A percentile compares a stretch with the other conserved stretches of the same genome.
Evolutionary conservation across 768 basidiomycete species (phyloP).

Genomic region (Russula griseocarnosa): DNA sequence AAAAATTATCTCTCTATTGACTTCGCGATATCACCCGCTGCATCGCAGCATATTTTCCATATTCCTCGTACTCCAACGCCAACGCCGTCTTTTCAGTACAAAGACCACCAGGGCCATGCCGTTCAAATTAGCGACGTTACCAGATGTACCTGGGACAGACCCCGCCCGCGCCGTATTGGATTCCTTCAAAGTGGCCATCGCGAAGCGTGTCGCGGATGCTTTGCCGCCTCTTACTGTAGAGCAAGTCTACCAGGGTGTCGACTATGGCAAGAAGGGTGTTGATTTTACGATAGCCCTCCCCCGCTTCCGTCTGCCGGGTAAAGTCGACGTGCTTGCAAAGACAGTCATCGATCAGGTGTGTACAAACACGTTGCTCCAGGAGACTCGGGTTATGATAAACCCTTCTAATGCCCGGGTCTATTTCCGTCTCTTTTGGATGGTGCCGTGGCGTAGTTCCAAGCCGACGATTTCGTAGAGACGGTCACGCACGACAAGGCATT

Average conservation of each 20-base stretch:
- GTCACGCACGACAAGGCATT: slow-evolving; percentile 72
- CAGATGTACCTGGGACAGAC: slow-evolving; percentile 48
- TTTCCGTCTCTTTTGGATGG: background rate
- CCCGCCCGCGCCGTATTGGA: slow-evolving; percentile 67
- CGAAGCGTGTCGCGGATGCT: slow-evolving; percentile 62
- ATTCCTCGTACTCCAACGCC: background rate
- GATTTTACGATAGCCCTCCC: slow-evolving; percentile 94
- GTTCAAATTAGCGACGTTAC: slow-evolving; percentile 37
- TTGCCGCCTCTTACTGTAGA: slow-evolving; percentile 64
- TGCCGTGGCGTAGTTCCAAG: slow-evolving; percentile 58
- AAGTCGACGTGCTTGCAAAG: slow-evolving; percentile 71
- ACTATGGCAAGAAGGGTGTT: slow-evolving; percentile 89
- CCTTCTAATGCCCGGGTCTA: too few species aligned
- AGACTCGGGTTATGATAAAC: background rate
- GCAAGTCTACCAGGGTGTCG: slow-evolving; percentile 78
- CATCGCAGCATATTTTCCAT: slow-evolving; percentile 17
- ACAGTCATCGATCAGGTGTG: slow-evolving; percentile 68
- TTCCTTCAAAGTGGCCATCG: slow-evolving; percentile 77
- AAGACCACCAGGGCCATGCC: slow-evolving; percentile 3
- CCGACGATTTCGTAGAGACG: slow-evolving; percentile 73
- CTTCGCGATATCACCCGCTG: slow-evolving; percentile 9
- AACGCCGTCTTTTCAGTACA: slow-evolving; percentile 2
- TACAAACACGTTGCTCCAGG: background rate
- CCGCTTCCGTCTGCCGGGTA: slow-evolving; percentile 83
- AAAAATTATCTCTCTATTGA: slow-evolving; percentile 20